Conservation (phyloP, 108 stramenopile species). For the Skeletonema grethae region DNA sequence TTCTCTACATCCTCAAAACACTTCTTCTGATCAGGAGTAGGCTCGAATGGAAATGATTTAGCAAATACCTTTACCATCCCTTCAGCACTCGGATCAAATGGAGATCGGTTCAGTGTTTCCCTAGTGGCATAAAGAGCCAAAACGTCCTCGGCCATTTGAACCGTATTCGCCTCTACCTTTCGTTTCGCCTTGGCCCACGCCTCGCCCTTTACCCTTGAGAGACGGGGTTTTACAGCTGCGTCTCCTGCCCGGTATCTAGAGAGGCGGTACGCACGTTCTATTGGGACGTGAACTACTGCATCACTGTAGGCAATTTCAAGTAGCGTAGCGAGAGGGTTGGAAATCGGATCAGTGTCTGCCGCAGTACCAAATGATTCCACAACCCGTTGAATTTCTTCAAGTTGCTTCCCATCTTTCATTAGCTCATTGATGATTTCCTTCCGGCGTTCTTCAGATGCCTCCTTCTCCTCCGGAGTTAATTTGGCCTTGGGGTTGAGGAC, state of each 20-base stretch:
- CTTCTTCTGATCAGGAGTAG: slow-evolving; percentile 86
- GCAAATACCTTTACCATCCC: slow-evolving; percentile 69
- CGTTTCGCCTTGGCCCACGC: slow-evolving; percentile 78
- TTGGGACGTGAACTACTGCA: slow-evolving; percentile 80
- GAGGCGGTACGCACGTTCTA: slow-evolving; percentile 80
- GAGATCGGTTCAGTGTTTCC: slow-evolving; percentile 68
- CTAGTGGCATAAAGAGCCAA: slow-evolving; percentile 80
- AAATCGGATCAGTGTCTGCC: slow-evolving; percentile 71
- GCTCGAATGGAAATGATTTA: slow-evolving; percentile 73
- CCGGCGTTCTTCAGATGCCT: slow-evolving; percentile 54
- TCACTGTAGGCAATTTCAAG: slow-evolving; percentile 77
- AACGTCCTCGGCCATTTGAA: slow-evolving; percentile 80
- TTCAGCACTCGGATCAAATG: slow-evolving; percentile 72
- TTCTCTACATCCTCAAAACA: slow-evolving; percentile 90
- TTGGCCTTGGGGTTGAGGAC: slow-evolving; percentile 65
- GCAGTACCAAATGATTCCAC: slow-evolving; percentile 70
- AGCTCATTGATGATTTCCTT: slow-evolving; percentile 60
- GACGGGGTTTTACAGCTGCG: slow-evolving; percentile 70
- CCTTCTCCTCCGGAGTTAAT: slow-evolving; percentile 57
- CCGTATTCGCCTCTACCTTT: slow-evolving; percentile 76
- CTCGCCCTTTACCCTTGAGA: slow-evolving; percentile 74
- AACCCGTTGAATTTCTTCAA: slow-evolving; percentile 61
- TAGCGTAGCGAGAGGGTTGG: slow-evolving; percentile 73
- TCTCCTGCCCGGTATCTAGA: slow-evolving; percentile 81
- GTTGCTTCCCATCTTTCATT: slow-evolving; percentile 39